phyloP scores from a whole-genome alignment of 768 basidiomycete species.

The Boletus rubroflammeus region DNA sequence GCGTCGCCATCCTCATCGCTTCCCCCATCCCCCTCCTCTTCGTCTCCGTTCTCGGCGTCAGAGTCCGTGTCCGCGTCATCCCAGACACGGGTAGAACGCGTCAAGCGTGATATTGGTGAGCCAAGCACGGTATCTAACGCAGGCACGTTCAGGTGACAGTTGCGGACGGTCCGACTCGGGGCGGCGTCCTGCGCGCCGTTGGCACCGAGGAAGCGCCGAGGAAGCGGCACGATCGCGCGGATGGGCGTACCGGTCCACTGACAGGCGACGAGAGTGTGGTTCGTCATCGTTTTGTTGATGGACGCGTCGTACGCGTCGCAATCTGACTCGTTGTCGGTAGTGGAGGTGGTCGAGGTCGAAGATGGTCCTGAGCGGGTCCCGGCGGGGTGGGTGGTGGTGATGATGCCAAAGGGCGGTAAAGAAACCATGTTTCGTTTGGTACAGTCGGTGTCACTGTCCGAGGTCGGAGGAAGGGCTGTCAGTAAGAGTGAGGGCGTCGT shows the following conservation, averaged over 20 bases:
- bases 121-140: background rate
- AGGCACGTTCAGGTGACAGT: background rate
- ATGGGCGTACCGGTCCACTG: conserved; percentile 22
- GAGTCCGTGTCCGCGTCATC: background rate
- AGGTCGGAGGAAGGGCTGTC: background rate
- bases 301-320: conserved; percentile 1
- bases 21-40: background rate
- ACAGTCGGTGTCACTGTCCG: background rate
- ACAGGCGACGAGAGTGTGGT: background rate
- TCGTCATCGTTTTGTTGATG: background rate
- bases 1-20: background rate
- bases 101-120: background rate
- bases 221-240: conserved; percentile 22
- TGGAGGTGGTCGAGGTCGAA: background rate
- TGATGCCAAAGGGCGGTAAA: background rate
- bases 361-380: background rate
- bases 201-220: conserved; percentile 7
- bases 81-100: background rate
- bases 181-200: background rate
- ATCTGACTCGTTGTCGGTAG: background rate
- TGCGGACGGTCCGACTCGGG: background rate
- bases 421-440: background rate
- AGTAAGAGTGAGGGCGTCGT: conserved; percentile 14
- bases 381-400: background rate
- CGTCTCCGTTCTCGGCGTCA: background rate